Base-by-base conservation (phyloP, 768 basidiomycete genomes). In the Tubosaeta sp. region DNA sequence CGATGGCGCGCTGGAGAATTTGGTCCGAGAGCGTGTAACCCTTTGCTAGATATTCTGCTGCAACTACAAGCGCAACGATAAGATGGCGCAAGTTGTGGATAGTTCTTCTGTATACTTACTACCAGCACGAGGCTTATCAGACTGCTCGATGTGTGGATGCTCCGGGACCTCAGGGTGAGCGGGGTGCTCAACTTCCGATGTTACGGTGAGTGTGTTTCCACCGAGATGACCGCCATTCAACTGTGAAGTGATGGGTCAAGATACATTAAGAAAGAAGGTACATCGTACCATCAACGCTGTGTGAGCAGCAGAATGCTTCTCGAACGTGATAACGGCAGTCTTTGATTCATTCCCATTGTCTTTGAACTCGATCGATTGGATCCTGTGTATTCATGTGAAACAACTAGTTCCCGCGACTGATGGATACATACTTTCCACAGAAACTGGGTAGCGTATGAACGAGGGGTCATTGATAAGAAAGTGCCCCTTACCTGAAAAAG, bases 31-130 rank as follows among this genome's bases (percentile, higher is more conserved):
- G 78, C 45, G 63, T 62, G 71, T 98, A 97, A 2, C 95, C 96
- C 62, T 81, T 83, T 2, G 95, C 92, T 40, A 99, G 80, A 69
- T 94, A 92, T 68, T 97, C 95, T 25, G 95, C 94, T 24, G 89
- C 87, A 61, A 96, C 91, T 83, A 64, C 54, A 51, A 54, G 25
- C 3, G 36, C 4, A 14, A 31, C 22, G 35, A 18, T 60, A 18
- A 49, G 32, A 51, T 31, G 18, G 45, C 29, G 9, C 22, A 13
- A 29, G 48, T 27, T 27, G 12, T 21, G 11, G 38, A 14, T 14
- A 16, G 31, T 19, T 12, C 13, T 32, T 18, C 1, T 16, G 1
- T 6, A 70, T 83, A 71, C 84, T 60, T 59, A 89, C 87, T 90
- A 40, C 83, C 90, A 16, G 89, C 87, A 27, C 89, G 75, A 2